These are phyloP conservation scores for Penicillium polonicum DNA, from an alignment of 2,329 filamentous ascomycete species.

Conservation along the genomic window DNA sequence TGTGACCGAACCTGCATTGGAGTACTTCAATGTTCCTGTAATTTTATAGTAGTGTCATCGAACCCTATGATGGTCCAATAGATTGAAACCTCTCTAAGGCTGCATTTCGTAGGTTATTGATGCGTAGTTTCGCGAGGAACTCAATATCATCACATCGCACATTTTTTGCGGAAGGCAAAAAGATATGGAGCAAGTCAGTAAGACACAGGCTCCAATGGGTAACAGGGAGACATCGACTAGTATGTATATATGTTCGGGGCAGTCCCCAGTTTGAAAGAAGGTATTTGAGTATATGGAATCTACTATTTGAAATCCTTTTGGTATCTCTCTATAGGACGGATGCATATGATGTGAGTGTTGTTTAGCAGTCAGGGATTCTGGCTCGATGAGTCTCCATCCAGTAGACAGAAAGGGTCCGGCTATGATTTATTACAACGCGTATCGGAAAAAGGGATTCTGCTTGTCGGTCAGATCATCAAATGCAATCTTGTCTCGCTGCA, in stretches of 20 bases:
- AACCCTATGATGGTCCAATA: neutral
- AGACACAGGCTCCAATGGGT: neutral
- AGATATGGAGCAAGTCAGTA: neutral
- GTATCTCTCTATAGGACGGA: neutral
- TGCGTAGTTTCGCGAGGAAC: neutral
- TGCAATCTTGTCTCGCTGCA: conserved; percentile 62
- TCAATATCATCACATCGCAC: neutral
- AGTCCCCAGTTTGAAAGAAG: neutral
- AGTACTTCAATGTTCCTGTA: neutral
- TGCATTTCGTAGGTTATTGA: neutral
- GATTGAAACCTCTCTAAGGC: neutral
- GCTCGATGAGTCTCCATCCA: neutral
- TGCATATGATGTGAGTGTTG: neutral
- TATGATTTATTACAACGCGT: conserved; percentile 46
- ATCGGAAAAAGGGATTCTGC: conserved; percentile 66
- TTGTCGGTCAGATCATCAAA: conserved; percentile 69
- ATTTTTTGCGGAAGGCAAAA: neutral
- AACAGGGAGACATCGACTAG: neutral
- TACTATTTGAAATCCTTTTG: neutral
- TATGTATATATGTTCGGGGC: neutral
- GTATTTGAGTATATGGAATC: neutral
- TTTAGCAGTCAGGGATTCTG: too few species aligned
- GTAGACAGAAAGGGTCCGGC: neutral
- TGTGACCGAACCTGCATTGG: neutral
- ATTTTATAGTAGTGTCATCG: too few species aligned